A percentile compares a stretch with the other conserved stretches of the same genome.
These are phyloP conservation scores for Oryza punctata DNA, from an alignment of 176 grass and related monocot genomes.

Conservation along the genomic window DNA sequence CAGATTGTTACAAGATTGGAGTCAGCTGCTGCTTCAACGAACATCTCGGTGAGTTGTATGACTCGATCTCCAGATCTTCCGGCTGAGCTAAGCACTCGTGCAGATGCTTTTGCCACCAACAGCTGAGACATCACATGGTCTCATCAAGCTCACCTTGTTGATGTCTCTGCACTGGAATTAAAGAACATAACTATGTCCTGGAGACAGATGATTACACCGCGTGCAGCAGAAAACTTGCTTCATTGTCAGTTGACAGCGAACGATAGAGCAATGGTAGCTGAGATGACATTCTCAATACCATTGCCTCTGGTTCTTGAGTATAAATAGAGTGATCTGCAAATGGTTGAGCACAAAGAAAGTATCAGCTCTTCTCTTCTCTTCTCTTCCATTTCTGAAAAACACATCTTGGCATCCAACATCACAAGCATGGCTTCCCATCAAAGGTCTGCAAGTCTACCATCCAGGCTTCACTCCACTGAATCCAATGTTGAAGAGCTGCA, in stretches of 20 bases:
- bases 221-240: neutral
- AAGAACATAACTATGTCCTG: neutral
- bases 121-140: neutral
- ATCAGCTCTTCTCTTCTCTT: neutral
- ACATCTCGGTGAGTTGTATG: neutral
- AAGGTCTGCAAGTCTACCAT: conserved; percentile 55
- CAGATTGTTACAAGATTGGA: neutral
- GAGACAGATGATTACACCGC: conserved; percentile 1
- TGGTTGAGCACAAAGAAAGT: conserved; percentile 19
- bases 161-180: conserved; percentile 17
- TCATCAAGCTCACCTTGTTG: conserved; percentile 25
- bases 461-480: conserved; percentile 7
- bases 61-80: neutral
- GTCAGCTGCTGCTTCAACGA: neutral
- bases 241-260: conserved; percentile 15
- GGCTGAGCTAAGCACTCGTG: neutral
- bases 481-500: conserved; percentile 45
- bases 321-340: conserved; percentile 27
- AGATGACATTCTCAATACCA: neutral
- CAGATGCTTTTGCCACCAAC: conserved; percentile 12
- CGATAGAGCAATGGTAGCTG: neutral
- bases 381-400: conserved; percentile 14
- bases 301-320: conserved; percentile 16
- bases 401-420: neutral
- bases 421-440: conserved; percentile 50